Evolutionary conservation across 805 yeast species (phyloP).

Genomic region (Candida argentea): DNA sequence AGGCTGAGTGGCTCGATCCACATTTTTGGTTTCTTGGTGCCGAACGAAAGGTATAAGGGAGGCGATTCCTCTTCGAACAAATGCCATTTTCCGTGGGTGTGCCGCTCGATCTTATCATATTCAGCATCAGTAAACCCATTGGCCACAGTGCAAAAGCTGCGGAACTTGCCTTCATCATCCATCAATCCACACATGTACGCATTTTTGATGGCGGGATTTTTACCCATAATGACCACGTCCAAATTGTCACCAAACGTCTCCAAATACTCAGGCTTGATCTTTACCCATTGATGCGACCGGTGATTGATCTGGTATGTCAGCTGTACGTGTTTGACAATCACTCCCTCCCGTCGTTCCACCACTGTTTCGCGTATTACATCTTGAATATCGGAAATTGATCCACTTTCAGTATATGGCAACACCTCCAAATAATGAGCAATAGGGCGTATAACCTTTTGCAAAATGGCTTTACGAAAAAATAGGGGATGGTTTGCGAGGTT

Average conservation of each 20-base stretch:
- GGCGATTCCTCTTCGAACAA: constrained; percentile 28
- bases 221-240: constrained; percentile 74
- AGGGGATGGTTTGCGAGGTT: constrained; percentile 49
- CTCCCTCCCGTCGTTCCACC: constrained; percentile 64
- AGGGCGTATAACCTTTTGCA: constrained; percentile 37
- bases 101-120: constrained; percentile 44
- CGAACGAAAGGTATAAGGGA: constrained; percentile 41
- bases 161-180: constrained; percentile 35
- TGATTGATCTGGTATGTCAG: constrained; percentile 53
- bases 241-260: constrained; percentile 80
- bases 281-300: constrained; percentile 65
- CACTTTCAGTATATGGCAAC: constrained; percentile 29
- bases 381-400: constrained; percentile 43
- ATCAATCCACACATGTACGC: constrained; percentile 68
- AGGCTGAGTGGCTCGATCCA: constrained; percentile 81
- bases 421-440: constrained; percentile 41
- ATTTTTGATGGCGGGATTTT: constrained; percentile 59
- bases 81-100: constrained; percentile 56
- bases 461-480: constrained; percentile 41
- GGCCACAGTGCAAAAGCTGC: constrained; percentile 70
- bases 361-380: constrained; percentile 49
- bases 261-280: constrained; percentile 85
- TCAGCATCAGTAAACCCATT: constrained; percentile 71
- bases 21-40: constrained; percentile 48
- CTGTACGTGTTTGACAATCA: constrained; percentile 58